phyloP scores from a whole-genome alignment of 495 filamentous ascomycete species.

The Penicillium atrosanguineum region DNA sequence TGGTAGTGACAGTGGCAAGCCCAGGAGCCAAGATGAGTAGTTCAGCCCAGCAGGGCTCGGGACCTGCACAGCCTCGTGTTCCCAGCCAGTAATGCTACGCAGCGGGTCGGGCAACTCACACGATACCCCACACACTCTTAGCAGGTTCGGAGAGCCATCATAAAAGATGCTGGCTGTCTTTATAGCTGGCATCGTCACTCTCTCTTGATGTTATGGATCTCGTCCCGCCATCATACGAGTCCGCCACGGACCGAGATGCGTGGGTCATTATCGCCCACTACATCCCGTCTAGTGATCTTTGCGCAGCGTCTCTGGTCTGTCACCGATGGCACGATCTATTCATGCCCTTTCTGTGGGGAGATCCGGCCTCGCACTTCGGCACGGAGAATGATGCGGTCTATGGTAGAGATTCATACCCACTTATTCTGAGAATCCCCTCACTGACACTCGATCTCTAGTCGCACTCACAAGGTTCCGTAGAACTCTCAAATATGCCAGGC shows the following conservation, averaged over 20 bases:
- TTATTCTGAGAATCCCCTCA: neutral
- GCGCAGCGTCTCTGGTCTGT: slow-evolving; percentile 56
- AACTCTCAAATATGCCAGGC: slow-evolving; percentile 53
- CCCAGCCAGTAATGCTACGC: neutral
- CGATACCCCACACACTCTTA: neutral
- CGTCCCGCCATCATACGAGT: slow-evolving; percentile 59
- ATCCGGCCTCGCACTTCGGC: slow-evolving; percentile 63
- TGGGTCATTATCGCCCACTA: slow-evolving; percentile 64
- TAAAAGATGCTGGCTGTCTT: neutral
- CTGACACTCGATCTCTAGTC: slow-evolving; percentile 34
- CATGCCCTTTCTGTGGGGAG: slow-evolving; percentile 62
- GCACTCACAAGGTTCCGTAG: slow-evolving; percentile 63
- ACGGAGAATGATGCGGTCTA: slow-evolving; percentile 63
- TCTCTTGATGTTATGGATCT: slow-evolving; percentile 42
- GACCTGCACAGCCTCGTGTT: neutral
- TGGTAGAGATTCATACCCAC: slow-evolving; percentile 30
- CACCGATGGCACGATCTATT: slow-evolving; percentile 59
- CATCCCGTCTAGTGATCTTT: slow-evolving; percentile 57
- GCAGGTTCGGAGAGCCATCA: neutral
- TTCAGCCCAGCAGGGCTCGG: neutral
- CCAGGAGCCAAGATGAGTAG: neutral
- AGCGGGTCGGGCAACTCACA: neutral
- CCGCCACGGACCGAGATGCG: slow-evolving; percentile 55
- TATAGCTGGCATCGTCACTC: neutral
- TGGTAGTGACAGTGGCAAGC: too few species aligned